Evolutionary conservation across 2,329 filamentous ascomycete species (phyloP).

Genomic region (Aspergillus uvarum): DNA sequence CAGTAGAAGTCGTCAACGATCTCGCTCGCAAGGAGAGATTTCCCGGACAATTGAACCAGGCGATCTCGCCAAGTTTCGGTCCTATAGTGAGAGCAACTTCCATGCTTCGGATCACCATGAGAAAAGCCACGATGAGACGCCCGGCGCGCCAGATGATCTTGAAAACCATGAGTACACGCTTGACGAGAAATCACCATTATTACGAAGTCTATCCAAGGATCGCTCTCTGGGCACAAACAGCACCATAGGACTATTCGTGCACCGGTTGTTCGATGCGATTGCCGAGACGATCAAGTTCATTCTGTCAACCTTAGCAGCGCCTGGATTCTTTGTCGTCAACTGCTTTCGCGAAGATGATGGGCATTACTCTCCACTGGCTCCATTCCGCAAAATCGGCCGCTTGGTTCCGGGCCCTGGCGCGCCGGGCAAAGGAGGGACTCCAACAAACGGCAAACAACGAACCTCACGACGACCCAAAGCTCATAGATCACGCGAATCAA

Average conservation of each 20-base stretch:
- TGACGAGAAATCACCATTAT: slow-evolving; percentile 70
- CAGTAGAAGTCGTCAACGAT: slow-evolving; percentile 51
- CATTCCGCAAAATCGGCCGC: slow-evolving; percentile 62
- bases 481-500: slow-evolving; percentile 42
- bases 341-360: slow-evolving; percentile 81
- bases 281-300: slow-evolving; percentile 76
- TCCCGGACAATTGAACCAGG: slow-evolving; percentile 31
- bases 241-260: slow-evolving; percentile 57
- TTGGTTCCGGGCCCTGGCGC: slow-evolving; percentile 22
- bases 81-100: slow-evolving; percentile 45
- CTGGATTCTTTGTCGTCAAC: slow-evolving; percentile 77
- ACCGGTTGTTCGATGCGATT: slow-evolving; percentile 69
- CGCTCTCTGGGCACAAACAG: slow-evolving; percentile 36
- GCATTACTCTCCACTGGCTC: slow-evolving; percentile 73
- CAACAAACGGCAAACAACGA: slow-evolving; percentile 29
- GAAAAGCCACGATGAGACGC: slow-evolving; percentile 28
- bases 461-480: slow-evolving; percentile 33
- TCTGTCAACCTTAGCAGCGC: slow-evolving; percentile 73
- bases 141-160: slow-evolving; percentile 24
- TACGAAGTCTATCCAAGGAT: slow-evolving; percentile 48
- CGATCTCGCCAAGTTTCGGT: slow-evolving; percentile 41
- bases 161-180: slow-evolving; percentile 35
- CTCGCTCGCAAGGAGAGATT: slow-evolving; percentile 53
- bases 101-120: slow-evolving; percentile 32
- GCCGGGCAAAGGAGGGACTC: slow-evolving; percentile 24